Conservation (phyloP, 164 flowering plant genomes). For the Vitis rotundifolia region DNA sequence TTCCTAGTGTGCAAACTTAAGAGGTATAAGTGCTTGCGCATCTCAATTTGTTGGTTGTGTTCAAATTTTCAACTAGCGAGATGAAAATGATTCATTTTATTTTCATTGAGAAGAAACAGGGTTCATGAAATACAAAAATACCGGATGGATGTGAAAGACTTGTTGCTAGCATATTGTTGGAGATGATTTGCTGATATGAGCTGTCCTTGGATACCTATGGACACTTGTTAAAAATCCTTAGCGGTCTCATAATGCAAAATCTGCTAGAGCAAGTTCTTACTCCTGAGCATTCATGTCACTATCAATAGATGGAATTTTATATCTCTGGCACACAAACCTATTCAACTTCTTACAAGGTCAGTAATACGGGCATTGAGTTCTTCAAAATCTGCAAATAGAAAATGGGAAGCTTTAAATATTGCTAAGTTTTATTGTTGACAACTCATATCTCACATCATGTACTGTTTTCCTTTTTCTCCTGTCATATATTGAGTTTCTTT, state of each 20-base stretch:
- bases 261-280: background rate
- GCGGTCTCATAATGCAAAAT: background rate
- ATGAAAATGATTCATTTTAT: background rate
- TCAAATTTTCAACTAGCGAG: background rate
- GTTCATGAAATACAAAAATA: background rate
- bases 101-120: background rate
- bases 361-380: background rate
- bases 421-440: background rate
- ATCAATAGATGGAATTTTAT: background rate
- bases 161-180: background rate
- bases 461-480: too few species aligned
- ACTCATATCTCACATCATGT: too few species aligned
- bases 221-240: background rate
- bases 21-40: background rate
- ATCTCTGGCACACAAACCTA: background rate
- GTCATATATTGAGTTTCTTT: too few species aligned
- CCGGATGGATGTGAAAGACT: background rate
- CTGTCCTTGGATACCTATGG: background rate
- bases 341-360: background rate
- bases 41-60: background rate
- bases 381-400: background rate
- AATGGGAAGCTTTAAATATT: background rate
- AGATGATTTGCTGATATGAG: background rate
- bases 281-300: too few species aligned
- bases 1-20: conserved; percentile 33